Evolutionary conservation across 345 rosid species (phyloP).

Genomic region (Eucalyptus pauciflora): DNA sequence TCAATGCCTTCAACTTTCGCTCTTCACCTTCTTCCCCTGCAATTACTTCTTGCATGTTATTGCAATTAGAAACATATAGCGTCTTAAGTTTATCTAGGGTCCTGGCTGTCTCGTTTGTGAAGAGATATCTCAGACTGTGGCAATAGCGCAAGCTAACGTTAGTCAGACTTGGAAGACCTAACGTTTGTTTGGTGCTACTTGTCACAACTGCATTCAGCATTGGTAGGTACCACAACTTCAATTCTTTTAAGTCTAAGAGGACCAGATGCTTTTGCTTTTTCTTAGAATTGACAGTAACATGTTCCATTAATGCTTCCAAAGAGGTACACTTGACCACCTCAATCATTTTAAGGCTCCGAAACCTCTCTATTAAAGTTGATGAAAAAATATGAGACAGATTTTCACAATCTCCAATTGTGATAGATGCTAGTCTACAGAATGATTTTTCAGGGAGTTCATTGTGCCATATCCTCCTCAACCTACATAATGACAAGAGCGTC

Average conservation of each 20-base stretch:
- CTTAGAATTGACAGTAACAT: accelerated
- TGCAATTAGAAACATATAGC: not conserved
- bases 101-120: not conserved
- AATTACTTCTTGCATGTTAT: not conserved
- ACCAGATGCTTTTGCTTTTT: accelerated
- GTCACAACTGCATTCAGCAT: not conserved
- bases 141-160: not conserved
- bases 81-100: not conserved
- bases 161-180: not conserved
- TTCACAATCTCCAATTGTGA: not conserved
- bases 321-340: not conserved
- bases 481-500: too few species aligned
- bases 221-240: not conserved
- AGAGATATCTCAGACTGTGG: not conserved
- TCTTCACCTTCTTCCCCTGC: not conserved
- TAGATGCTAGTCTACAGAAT: not conserved
- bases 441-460: not conserved
- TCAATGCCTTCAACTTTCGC: accelerated
- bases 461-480: not conserved
- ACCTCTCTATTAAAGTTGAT: not conserved
- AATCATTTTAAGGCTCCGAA: not conserved
- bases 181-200: not conserved
- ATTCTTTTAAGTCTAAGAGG: not conserved
- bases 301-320: not conserved
- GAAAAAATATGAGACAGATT: not conserved